Evolutionary conservation across 306 rosid species (phyloP).

Genomic region (Geum urbanum): DNA sequence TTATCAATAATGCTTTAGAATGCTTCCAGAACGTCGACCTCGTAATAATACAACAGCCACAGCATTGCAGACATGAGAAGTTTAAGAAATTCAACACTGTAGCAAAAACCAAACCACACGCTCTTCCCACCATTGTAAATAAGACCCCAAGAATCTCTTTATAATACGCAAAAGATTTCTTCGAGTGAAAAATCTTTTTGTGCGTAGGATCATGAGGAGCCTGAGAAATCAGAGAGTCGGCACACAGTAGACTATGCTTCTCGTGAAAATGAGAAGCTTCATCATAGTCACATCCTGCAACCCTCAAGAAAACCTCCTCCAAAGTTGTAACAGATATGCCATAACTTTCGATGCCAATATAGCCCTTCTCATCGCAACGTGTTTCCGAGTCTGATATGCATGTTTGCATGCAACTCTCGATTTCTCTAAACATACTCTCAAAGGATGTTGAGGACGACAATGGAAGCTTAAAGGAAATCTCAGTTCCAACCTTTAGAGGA

Average conservation of each 20-base stretch:
- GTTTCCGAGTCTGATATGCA: slow-evolving; percentile 37
- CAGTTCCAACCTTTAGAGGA: slow-evolving; percentile 86
- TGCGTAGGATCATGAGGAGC: slow-evolving; percentile 43
- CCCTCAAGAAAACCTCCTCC: slow-evolving; percentile 94
- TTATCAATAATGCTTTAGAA: slow-evolving; percentile 73
- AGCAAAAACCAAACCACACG: slow-evolving; percentile 53
- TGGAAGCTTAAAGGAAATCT: slow-evolving; percentile 97
- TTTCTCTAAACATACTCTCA: slow-evolving; percentile 89
- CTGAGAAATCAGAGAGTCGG: slow-evolving; percentile 43
- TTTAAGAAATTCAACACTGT: slow-evolving; percentile 48
- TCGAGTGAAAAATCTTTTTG: slow-evolving; percentile 32
- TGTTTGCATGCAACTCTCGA: slow-evolving; percentile 74
- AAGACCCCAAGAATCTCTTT: slow-evolving; percentile 50
- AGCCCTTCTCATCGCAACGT: slow-evolving; percentile 35
- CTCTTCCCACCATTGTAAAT: slow-evolving; percentile 52
- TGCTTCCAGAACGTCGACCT: slow-evolving; percentile 87
- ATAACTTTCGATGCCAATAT: slow-evolving; percentile 82
- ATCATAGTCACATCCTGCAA: slow-evolving; percentile 76
- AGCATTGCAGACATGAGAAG: slow-evolving; percentile 54
- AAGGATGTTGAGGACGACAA: slow-evolving; percentile 78
- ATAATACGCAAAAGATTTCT: slow-evolving; percentile 48
- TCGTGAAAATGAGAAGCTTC: slow-evolving; percentile 54
- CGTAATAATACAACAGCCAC: slow-evolving; percentile 65
- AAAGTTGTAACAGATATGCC: slow-evolving; percentile 97
- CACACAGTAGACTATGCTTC: slow-evolving; percentile 24